A percentile compares a stretch with the other conserved stretches of the same genome.
These are phyloP conservation scores for Fusarium subglutinans DNA, from an alignment of 2,329 filamentous ascomycete genomes.

Conservation along the genomic window DNA sequence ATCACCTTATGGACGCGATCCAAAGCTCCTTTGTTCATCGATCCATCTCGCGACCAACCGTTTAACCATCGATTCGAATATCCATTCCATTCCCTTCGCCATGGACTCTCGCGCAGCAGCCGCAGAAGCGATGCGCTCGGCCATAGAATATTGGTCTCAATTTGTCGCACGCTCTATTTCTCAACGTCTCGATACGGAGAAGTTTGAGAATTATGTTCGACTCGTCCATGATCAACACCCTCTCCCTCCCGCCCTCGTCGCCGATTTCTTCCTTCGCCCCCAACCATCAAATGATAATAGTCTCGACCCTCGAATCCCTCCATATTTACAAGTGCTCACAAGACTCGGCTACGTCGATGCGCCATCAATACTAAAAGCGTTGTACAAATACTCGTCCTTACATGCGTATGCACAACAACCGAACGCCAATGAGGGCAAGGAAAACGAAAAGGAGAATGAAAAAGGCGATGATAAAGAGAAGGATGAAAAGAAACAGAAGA, in stretches of 20 bases:
- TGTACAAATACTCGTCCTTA: constrained; percentile 67
- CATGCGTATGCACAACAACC: constrained; percentile 47
- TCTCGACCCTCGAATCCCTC: constrained; percentile 67
- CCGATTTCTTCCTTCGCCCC: constrained; percentile 68
- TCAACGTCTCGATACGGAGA: constrained; percentile 61
- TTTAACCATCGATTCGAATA: background rate
- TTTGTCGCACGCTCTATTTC: constrained; percentile 63
- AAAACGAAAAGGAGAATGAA: constrained; percentile 15
- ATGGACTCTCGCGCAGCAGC: constrained; percentile 43
- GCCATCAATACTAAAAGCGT: constrained; percentile 62
- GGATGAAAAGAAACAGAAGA: constrained; percentile 24
- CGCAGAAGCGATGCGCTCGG: constrained; percentile 39
- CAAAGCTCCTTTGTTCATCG: constrained; percentile 9
- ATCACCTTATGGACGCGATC: constrained; percentile 14
- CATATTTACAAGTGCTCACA: constrained; percentile 67
- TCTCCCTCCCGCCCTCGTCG: constrained; percentile 60
- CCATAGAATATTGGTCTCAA: constrained; percentile 56
- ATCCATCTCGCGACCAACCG: background rate
- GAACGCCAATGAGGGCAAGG: constrained; percentile 33
- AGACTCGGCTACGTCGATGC: constrained; percentile 62
- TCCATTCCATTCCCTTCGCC: background rate
- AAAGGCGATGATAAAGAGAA: constrained; percentile 35
- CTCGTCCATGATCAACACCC: constrained; percentile 62
- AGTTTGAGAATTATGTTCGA: constrained; percentile 62
- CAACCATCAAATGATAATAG: constrained; percentile 57